Percentiles rank a stretch among this genome's conserved stretches.
Evolutionary conservation across 2,329 filamentous ascomycete genomes (phyloP).

Genomic region (Botryotinia narcissicola): DNA sequence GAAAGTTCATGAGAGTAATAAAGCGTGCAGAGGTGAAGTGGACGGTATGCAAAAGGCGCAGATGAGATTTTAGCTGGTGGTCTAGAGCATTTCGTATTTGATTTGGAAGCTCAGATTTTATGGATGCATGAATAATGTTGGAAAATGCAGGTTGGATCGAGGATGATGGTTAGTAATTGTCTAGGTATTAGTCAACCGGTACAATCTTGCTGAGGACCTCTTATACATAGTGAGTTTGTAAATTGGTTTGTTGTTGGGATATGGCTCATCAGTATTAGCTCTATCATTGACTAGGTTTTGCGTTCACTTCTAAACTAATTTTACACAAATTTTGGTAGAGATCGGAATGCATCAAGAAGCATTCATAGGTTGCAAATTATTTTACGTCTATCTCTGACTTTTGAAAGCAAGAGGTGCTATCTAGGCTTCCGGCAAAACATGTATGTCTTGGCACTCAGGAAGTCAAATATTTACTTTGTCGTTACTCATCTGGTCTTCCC

Average conservation of each 20-base stretch:
- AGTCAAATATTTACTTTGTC: background rate
- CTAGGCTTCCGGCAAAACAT: background rate
- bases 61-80: background rate
- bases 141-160: background rate
- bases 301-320: background rate
- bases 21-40: background rate
- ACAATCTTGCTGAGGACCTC: background rate
- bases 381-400: too few species aligned
- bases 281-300: fast-evolving
- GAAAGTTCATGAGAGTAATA: background rate
- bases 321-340: background rate
- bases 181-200: too few species aligned
- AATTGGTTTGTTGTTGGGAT: background rate
- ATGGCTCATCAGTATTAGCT: fast-evolving
- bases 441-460: background rate
- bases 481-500: constrained; percentile 23
- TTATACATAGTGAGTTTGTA: background rate
- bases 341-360: too few species aligned
- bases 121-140: background rate
- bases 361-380: too few species aligned
- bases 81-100: background rate
- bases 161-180: background rate
- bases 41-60: background rate
- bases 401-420: background rate
- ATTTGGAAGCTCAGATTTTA: background rate